Evolutionary conservation across 169 alveolate genomes (phyloP), one percentile per base, ranked within the genome.

Genomic region (Plasmodium ovale): DNA sequence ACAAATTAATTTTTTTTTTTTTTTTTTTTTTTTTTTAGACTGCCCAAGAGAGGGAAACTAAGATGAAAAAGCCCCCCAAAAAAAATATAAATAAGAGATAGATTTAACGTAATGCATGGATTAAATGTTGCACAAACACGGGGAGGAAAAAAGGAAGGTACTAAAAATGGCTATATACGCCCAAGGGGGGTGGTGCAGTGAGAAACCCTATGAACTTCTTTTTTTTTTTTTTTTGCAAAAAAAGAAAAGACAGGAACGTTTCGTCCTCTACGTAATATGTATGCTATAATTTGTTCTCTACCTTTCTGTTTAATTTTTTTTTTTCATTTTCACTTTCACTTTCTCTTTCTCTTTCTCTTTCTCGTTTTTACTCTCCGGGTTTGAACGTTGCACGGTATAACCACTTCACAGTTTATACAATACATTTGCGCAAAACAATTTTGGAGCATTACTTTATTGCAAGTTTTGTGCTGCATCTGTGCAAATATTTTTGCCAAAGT

Each of bases 21-120:
- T 69, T 69, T 49, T 29, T 71, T 14, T 16, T 60, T 60, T 60
- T 60, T 60, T 19, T 33, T 68, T 7, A 85, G 91, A 85, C 85
- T 39, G 74, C 87, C 6, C 87, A 68, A 42, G 91, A 85, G 62
- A 37, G 91, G 42, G 91, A 85, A 58, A 68, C 87, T 9, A 67
- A 69, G 27, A 68, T 85, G 73, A 67, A 85, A 27, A 85, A 68
- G 35, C 27, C 65, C 35, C 33, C 71, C 27, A 68, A 85, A 51
- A 85, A 44, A 64, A 62, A 68, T 71, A 10, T 56, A 21, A 69
- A 68, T 35, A 59, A 19, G 56, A 79, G 82, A 58, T 79, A 79
- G 70, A 25, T 29, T 21, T 79, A 27, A 44, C 16, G 3, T 19
- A 12, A 21, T 21, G 31, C 19, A 3, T 35, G 3, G 16, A 53